Base-by-base conservation (phyloP, 345 rosid species). In the Salix caprea region DNA sequence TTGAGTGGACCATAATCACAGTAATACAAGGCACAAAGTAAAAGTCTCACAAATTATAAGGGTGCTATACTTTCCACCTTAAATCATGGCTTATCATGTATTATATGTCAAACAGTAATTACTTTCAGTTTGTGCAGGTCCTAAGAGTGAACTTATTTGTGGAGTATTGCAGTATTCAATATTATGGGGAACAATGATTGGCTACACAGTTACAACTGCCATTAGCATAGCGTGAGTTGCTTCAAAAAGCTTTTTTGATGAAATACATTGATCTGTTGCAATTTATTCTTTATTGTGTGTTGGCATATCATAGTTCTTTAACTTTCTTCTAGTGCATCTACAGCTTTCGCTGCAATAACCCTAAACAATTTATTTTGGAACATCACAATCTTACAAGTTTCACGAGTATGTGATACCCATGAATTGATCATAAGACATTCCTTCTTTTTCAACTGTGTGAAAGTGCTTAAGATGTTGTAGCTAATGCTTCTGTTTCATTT, bases 161-260 rank as follows among this genome's bases (percentile, higher is more conserved):
- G 88, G 81, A 21, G 28, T 79, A 7, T 76, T 81, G 78, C 90
- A 87, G 12, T 83, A 85, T 77, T 62, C 76, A 18, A 71, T 81
- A 34, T 76, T 85, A 1, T 80, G 86, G 69, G 90, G 90, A 23
- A 75, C 78, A 52, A 83, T 85, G 42, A 79, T 89, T 28, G 91
- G 91, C 18, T 89, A 85, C 82, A 89, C 91, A 5, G 84, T 89
- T 37, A 84, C 88, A 30, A 81, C 90, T 39, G 83, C 88, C 62
- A 74, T 78, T 56, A 87, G 88, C 74, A 82, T 84, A 82, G 85
- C 80, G 88, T 88, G 60, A 82, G 86, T 81, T 28, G 28, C 32
- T 69, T 82, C 12, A 21, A 36, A 75, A 48, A 2, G 37, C 15
- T 10, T 62, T 75, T 32, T 26, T 30, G 7, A 24, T 30, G 13